phyloP scores from a whole-genome alignment of 305 asterid genomes.

The Solanum hybrid region DNA sequence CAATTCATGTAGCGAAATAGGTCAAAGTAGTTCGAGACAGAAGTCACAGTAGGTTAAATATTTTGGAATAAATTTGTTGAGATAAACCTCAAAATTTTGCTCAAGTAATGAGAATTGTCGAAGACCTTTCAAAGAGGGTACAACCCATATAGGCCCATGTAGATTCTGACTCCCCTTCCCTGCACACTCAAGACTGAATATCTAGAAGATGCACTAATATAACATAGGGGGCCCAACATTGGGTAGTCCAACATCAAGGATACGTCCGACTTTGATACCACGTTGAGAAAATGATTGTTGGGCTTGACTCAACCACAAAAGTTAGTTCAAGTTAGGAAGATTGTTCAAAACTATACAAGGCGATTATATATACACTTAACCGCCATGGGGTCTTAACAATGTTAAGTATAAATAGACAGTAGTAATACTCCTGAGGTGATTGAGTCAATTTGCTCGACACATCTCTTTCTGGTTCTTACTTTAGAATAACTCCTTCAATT shows the following conservation, averaged over 20 bases:
- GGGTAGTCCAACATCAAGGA: background rate
- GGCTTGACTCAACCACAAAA: background rate
- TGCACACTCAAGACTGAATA: background rate
- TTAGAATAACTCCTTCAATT: background rate
- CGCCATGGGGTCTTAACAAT: background rate
- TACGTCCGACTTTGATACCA: background rate
- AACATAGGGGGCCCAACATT: background rate
- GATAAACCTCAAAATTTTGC: background rate
- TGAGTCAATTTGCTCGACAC: background rate
- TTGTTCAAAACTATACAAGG: background rate
- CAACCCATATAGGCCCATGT: background rate
- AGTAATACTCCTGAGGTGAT: background rate
- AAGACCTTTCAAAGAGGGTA: background rate
- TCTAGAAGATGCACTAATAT: background rate
- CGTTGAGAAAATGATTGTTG: background rate
- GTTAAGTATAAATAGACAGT: background rate
- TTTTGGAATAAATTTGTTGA: background rate
- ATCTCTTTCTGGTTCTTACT: background rate
- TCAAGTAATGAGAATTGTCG: background rate
- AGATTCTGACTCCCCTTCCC: background rate
- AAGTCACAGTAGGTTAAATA: background rate
- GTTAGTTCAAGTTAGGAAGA: background rate
- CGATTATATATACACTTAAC: background rate
- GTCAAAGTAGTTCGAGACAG: background rate
- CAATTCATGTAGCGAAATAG: background rate